These are phyloP conservation scores for Rosa hybrid DNA, from an alignment of 331 rosid genomes.

Conservation along the genomic window DNA sequence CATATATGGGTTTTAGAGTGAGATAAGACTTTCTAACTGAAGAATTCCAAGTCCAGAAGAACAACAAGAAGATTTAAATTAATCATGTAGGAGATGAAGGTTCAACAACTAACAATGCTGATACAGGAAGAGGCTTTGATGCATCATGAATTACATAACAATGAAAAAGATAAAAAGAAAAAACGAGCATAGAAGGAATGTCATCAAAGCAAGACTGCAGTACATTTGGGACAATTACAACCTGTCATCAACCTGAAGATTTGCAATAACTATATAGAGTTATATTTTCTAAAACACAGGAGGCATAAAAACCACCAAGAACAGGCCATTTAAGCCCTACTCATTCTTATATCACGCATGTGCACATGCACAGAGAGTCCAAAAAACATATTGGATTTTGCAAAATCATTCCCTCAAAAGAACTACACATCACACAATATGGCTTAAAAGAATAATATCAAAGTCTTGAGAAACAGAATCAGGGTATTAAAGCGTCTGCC, in stretches of 20 bases:
- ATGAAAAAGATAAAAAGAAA: too few relatives aligned
- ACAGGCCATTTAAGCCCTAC: background rate
- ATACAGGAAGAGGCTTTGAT: background rate
- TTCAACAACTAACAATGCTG: slow-evolving; percentile 6
- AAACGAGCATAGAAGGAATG: background rate
- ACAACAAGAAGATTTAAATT: background rate
- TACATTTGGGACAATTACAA: background rate
- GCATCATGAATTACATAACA: background rate
- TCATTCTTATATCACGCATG: background rate
- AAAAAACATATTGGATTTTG: background rate
- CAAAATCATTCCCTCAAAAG: slow-evolving; percentile 8
- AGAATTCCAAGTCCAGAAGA: background rate
- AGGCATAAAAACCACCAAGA: background rate
- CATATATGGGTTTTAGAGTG: background rate
- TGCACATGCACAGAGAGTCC: background rate
- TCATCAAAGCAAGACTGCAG: background rate
- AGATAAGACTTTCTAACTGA: background rate
- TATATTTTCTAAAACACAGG: background rate
- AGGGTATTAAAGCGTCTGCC: background rate
- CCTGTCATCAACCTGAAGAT: background rate
- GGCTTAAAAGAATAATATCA: background rate
- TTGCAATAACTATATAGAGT: background rate
- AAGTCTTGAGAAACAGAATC: background rate
- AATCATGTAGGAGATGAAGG: background rate
- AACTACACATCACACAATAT: background rate